A percentile compares a stretch with the other conserved stretches of the same genome.
Conservation (phyloP, 176 grass and related monocot species). For the Avena atlantica region DNA sequence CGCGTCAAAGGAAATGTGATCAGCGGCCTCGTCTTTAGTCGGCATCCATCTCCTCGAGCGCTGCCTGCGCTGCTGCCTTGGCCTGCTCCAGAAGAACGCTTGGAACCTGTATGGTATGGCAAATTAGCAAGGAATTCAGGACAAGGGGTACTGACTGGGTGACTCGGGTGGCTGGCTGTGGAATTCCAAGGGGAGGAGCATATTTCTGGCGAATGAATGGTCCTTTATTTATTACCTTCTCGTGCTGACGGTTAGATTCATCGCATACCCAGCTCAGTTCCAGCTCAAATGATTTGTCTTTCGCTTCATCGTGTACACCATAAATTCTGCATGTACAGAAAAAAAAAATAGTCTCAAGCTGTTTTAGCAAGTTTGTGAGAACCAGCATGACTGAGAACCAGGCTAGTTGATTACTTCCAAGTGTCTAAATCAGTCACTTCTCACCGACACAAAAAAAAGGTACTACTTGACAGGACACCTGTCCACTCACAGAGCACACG, state of each 20-base stretch:
- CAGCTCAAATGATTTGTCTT: constrained; percentile 84
- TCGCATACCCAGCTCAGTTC: constrained; percentile 86
- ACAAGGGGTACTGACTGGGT: background rate
- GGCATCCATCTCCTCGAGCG: constrained; percentile 84
- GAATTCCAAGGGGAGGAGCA: background rate
- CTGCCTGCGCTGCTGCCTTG: constrained; percentile 66
- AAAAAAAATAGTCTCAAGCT: background rate
- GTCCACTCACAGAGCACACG: no score
- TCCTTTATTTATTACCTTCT: constrained; percentile 56
- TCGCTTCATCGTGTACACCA: constrained; percentile 71
- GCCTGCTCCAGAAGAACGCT: constrained; percentile 60
- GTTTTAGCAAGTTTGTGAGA: background rate
- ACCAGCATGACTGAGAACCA: background rate
- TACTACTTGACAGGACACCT: no score
- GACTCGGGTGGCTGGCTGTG: background rate
- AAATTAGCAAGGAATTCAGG: background rate
- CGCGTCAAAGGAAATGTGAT: background rate
- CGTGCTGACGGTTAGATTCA: constrained; percentile 67
- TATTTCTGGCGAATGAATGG: background rate
- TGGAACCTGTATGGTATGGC: constrained; percentile 54
- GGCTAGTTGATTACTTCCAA: background rate
- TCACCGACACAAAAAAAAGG: no score
- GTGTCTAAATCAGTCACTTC: no score
- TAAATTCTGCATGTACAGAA: constrained; percentile 60
- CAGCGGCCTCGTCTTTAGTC: constrained; percentile 39